These are phyloP conservation scores for Polyporus arcularius DNA, from an alignment of 768 basidiomycete genomes.

Conservation along the genomic window DNA sequence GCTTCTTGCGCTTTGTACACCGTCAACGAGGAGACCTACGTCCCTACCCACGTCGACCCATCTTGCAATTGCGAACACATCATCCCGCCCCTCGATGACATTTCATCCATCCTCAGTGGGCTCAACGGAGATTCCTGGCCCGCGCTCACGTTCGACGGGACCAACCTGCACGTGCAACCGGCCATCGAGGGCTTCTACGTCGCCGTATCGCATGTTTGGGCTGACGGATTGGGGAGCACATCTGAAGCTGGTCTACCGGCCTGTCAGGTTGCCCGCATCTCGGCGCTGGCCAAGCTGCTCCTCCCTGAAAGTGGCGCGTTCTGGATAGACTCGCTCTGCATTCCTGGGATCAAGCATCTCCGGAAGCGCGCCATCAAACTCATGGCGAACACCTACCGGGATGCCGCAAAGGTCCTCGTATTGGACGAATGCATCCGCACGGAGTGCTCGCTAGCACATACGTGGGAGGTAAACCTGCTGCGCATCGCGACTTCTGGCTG, in stretches of 20 bases:
- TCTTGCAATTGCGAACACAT: conserved; percentile 6
- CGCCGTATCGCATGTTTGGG: conserved; percentile 20
- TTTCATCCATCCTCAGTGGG: neutral
- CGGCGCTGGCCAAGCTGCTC: neutral
- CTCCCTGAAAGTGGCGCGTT: conserved; percentile 15
- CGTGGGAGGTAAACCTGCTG: conserved; percentile 6
- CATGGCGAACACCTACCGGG: conserved; percentile 17
- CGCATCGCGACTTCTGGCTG: conserved; percentile 10
- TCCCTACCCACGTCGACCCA: conserved; percentile 3
- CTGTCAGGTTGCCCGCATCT: conserved; percentile 10
- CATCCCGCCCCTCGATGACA: conserved; percentile 6
- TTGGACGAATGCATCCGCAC: conserved; percentile 11
- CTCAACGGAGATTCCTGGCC: neutral
- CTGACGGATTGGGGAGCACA: conserved; percentile 18
- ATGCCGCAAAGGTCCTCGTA: conserved; percentile 11
- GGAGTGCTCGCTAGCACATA: neutral
- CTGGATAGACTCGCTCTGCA: conserved; percentile 19
- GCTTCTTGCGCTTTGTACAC: conserved; percentile 6
- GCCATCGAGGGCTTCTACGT: conserved; percentile 1
- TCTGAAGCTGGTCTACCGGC: conserved; percentile 14
- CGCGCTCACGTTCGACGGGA: neutral
- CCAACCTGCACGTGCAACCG: neutral
- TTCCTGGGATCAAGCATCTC: conserved; percentile 1
- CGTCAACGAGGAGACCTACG: neutral
- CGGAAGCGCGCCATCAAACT: conserved; percentile 15